A percentile compares a stretch with the other conserved stretches of the same genome.
These are phyloP conservation scores for Lithospermum erythrorhizon DNA, from an alignment of 257 asterid species.

Conservation along the genomic window DNA sequence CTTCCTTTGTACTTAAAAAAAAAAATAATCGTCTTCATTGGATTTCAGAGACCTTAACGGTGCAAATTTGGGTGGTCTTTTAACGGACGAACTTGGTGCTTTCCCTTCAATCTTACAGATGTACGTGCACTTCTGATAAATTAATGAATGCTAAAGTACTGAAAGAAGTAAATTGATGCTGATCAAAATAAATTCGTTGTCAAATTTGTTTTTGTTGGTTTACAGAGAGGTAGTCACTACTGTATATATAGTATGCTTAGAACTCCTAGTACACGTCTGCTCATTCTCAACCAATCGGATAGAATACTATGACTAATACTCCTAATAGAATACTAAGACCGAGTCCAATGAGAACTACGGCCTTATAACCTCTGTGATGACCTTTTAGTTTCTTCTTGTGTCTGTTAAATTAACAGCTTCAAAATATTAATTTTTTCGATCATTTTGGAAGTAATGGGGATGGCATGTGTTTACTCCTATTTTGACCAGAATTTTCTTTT, in stretches of 20 bases:
- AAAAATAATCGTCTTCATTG: constrained; percentile 3
- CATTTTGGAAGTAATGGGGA: background rate
- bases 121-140: constrained; percentile 29
- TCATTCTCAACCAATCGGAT: too few species aligned
- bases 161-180: too few species aligned
- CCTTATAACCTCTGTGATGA: too few species aligned
- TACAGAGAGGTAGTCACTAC: too few species aligned
- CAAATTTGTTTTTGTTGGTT: too few species aligned
- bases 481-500: background rate
- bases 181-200: too few species aligned
- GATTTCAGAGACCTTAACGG: constrained; percentile 44
- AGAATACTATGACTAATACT: too few species aligned
- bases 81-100: constrained; percentile 44
- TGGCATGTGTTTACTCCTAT: background rate
- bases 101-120: constrained; percentile 55
- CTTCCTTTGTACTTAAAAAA: background rate
- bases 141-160: too few species aligned
- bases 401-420: background rate
- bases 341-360: too few species aligned
- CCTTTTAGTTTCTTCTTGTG: constrained; percentile 4
- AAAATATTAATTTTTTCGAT: background rate
- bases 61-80: constrained; percentile 52
- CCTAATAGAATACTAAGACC: too few species aligned
- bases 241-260: too few species aligned
- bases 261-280: too few species aligned